Conservation (phyloP, 768 basidiomycete genomes). For the Paxillus involutus region DNA sequence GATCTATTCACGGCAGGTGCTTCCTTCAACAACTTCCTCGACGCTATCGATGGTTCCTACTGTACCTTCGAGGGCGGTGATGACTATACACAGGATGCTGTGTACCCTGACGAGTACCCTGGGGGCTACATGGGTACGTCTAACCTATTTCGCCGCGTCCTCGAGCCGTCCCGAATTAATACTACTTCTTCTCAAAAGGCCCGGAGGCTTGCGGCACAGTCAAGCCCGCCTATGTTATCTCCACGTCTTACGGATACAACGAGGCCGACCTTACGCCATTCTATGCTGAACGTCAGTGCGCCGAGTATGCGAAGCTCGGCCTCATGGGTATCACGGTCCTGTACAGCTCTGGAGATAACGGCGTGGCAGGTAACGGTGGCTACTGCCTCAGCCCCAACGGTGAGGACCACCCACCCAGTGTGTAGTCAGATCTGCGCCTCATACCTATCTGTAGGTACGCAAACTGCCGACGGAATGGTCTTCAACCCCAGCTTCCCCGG, state of each 20-base stretch:
- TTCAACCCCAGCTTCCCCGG: conserved; percentile 56
- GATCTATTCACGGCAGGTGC: conserved; percentile 14
- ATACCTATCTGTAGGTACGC: conserved; percentile 2
- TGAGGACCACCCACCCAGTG: neutral
- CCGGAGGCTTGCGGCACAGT: conserved; percentile 36
- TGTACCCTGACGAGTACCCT: conserved; percentile 23
- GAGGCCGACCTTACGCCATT: conserved; percentile 36
- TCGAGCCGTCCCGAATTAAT: neutral
- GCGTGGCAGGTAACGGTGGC: conserved; percentile 29
- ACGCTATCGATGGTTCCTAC: conserved; percentile 36
- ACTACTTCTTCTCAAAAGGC: conserved; percentile 11
- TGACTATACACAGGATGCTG: conserved; percentile 26
- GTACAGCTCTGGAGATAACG: conserved; percentile 32
- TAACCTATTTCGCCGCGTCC: conserved; percentile 1
- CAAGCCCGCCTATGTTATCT: conserved; percentile 40
- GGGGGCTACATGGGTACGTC: conserved; percentile 20
- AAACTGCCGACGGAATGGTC: conserved; percentile 46
- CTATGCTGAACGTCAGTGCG: conserved; percentile 42
- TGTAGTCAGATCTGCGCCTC: neutral
- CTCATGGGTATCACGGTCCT: conserved; percentile 36
- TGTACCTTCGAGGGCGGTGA: conserved; percentile 39
- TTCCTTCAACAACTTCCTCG: conserved; percentile 40
- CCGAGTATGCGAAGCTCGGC: conserved; percentile 47
- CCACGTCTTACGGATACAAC: conserved; percentile 41
- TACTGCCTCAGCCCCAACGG: conserved; percentile 33